Percentiles rank a stretch among this genome's conserved stretches.
phyloP scores from a whole-genome alignment of 805 yeast genomes.

The Millerozyma acaciae region DNA sequence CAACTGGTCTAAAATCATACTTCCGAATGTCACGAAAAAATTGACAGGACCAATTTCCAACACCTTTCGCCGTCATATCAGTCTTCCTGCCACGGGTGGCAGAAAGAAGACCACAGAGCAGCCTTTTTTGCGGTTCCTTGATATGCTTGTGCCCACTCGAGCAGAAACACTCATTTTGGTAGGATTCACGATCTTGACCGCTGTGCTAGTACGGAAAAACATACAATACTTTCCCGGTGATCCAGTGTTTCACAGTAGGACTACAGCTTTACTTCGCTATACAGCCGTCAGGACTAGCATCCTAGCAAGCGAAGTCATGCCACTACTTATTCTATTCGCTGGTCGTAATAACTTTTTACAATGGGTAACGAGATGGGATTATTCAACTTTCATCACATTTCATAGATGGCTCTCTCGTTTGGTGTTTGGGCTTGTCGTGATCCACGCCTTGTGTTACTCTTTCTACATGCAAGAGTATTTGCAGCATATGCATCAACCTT shows the following conservation, averaged over 20 bases:
- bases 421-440: conserved; percentile 16
- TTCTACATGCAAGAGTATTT: conserved; percentile 11
- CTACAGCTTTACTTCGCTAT: conserved; percentile 35
- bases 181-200: conserved; percentile 27
- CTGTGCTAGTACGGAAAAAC: conserved; percentile 19
- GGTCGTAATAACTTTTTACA: conserved; percentile 37
- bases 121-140: conserved; percentile 17
- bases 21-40: conserved; percentile 17
- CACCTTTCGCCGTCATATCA: conserved; percentile 27
- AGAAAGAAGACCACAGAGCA: conserved; percentile 24
- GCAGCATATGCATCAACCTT: conserved; percentile 7
- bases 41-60: conserved; percentile 29
- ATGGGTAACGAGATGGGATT: conserved; percentile 37
- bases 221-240: conserved; percentile 26
- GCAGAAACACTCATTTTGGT: conserved; percentile 30
- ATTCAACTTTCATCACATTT: conserved; percentile 23
- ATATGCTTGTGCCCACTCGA: conserved; percentile 39
- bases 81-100: conserved; percentile 38
- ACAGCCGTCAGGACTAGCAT: conserved; percentile 38
- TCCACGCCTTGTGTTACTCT: conserved; percentile 23
- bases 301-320: conserved; percentile 25
- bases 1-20: conserved; percentile 30
- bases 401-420: conserved; percentile 29
- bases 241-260: conserved; percentile 31
- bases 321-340: conserved; percentile 30